Evolutionary conservation across 116 monocot genomes (phyloP).

Genomic region (Papilionanthe hybrid): DNA sequence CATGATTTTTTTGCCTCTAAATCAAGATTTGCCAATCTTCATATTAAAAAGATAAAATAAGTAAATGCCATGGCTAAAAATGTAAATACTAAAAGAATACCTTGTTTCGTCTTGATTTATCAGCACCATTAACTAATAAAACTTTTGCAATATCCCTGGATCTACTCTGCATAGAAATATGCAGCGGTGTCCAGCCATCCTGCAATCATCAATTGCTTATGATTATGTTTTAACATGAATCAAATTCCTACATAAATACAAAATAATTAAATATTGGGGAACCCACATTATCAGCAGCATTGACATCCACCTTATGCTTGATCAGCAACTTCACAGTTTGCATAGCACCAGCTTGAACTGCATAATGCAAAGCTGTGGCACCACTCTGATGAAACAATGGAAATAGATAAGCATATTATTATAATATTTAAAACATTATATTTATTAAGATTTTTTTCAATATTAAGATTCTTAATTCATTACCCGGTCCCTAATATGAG

Average conservation of each 20-base stretch:
- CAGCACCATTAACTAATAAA: constrained; percentile 85
- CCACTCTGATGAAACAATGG: constrained; percentile 47
- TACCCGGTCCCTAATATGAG: constrained; percentile 72
- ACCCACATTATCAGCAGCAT: constrained; percentile 83
- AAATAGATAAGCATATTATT: neutral
- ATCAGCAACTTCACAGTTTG: constrained; percentile 91
- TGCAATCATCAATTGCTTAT: constrained; percentile 17
- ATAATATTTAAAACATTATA: neutral
- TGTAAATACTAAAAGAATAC: constrained; percentile 19
- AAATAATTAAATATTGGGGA: neutral
- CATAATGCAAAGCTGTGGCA: constrained; percentile 86
- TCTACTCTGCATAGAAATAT: constrained; percentile 87
- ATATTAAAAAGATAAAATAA: neutral
- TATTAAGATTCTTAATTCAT: constrained; percentile 1
- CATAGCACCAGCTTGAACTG: constrained; percentile 93
- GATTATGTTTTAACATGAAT: neutral
- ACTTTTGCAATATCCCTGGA: constrained; percentile 80
- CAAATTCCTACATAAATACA: neutral
- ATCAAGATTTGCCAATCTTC: neutral
- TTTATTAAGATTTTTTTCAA: neutral
- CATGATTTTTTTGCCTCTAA: neutral
- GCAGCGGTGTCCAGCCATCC: constrained; percentile 98
- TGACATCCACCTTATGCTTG: constrained; percentile 90
- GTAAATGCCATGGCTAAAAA: neutral
- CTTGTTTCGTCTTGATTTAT: constrained; percentile 81